A percentile compares a stretch with the other conserved stretches of the same genome.
phyloP scores from a whole-genome alignment of 2,329 filamentous ascomycete genomes.

The Fusarium sp. region DNA sequence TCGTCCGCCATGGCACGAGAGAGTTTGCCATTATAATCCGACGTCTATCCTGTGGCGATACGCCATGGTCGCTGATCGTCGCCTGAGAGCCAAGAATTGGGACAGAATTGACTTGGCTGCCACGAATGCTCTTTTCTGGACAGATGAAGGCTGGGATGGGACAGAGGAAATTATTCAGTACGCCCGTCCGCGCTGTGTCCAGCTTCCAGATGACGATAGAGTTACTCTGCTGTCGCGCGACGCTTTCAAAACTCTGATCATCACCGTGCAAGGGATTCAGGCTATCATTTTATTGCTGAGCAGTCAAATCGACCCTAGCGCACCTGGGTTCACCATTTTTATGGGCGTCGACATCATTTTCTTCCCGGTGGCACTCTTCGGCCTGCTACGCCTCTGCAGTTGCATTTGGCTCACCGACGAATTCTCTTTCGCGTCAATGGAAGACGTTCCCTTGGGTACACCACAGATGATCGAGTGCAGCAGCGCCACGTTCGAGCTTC shows the following conservation, averaged over 20 bases:
- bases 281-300: not conserved
- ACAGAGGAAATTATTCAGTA: slow-evolving; percentile 11
- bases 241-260: slow-evolving; percentile 2
- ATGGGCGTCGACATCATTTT: slow-evolving; percentile 26
- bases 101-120: slow-evolving; percentile 10
- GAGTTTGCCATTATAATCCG: slow-evolving; percentile 27
- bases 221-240: not conserved
- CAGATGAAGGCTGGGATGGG: slow-evolving; percentile 22
- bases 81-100: slow-evolving; percentile 12
- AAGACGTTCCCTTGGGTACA: not conserved
- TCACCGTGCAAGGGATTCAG: slow-evolving; percentile 7
- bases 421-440: not conserved
- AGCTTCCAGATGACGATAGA: not conserved
- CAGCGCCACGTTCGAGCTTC: not conserved
- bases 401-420: slow-evolving; percentile 8
- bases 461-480: not conserved
- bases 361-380: slow-evolving; percentile 14
- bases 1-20: slow-evolving; percentile 24
- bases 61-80: slow-evolving; percentile 7
- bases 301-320: not conserved
- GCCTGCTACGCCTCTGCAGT: slow-evolving; percentile 10
- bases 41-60: slow-evolving; percentile 32
- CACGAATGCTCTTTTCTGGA: slow-evolving; percentile 25
- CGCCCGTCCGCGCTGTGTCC: not conserved
- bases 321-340: not conserved